Evolutionary conservation across 495 filamentous ascomycete genomes (phyloP).

Genomic region (Lindgomyces ingoldianus): DNA sequence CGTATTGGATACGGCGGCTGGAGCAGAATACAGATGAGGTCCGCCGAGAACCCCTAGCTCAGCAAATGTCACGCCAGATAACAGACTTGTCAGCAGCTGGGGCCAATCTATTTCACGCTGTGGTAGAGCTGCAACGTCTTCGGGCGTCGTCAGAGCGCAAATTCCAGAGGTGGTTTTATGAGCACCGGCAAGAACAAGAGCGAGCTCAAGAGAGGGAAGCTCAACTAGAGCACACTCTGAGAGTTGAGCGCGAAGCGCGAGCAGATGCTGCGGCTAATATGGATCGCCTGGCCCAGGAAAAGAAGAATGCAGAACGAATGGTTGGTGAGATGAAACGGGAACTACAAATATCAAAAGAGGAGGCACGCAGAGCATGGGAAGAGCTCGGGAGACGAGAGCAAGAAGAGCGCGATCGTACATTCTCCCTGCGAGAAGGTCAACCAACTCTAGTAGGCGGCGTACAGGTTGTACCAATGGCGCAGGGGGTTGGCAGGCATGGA

Average conservation of each 20-base stretch:
- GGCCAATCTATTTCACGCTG: slow-evolving; percentile 95
- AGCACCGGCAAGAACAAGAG: slow-evolving; percentile 86
- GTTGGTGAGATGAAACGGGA: slow-evolving; percentile 86
- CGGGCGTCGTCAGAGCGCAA: slow-evolving; percentile 94
- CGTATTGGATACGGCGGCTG: slow-evolving; percentile 92
- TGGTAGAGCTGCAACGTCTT: slow-evolving; percentile 93
- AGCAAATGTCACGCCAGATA: slow-evolving; percentile 89
- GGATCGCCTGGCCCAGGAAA: slow-evolving; percentile 62
- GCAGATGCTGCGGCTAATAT: slow-evolving; percentile 56
- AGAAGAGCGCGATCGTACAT: slow-evolving; percentile 90
- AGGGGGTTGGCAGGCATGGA: slow-evolving; percentile 67
- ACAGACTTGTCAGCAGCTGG: slow-evolving; percentile 94
- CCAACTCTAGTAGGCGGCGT: slow-evolving; percentile 89
- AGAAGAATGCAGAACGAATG: slow-evolving; percentile 68
- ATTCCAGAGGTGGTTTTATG: slow-evolving; percentile 98
- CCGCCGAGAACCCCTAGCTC: slow-evolving; percentile 74
- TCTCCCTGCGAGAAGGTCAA: slow-evolving; percentile 79
- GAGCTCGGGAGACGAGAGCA: slow-evolving; percentile 92
- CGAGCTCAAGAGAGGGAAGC: slow-evolving; percentile 79
- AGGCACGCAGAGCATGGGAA: slow-evolving; percentile 95
- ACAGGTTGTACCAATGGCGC: slow-evolving; percentile 94
- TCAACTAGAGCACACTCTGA: slow-evolving; percentile 71
- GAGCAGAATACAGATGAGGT: slow-evolving; percentile 87
- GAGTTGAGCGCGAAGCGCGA: slow-evolving; percentile 68
- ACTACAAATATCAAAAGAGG: slow-evolving; percentile 90